Evolutionary conservation across 108 stramenopile genomes (phyloP).

Genomic region (Cyclotella baltica): DNA sequence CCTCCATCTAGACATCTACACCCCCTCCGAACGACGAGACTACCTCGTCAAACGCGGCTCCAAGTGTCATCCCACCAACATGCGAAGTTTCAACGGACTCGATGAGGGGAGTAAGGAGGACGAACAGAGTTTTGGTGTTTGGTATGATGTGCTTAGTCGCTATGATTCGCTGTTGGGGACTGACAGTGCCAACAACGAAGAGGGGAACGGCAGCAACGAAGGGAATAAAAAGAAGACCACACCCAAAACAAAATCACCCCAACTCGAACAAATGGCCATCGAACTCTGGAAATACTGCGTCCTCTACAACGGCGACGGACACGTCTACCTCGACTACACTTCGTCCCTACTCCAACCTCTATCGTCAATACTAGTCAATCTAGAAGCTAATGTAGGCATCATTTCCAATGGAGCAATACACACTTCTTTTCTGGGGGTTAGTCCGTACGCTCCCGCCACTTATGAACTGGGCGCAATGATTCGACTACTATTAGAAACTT

Average conservation of each 20-base stretch:
- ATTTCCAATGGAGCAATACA: constrained; percentile 30
- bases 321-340: constrained; percentile 42
- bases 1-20: constrained; percentile 40
- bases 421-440: constrained; percentile 47
- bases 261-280: constrained; percentile 37
- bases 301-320: constrained; percentile 51
- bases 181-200: not conserved
- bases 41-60: constrained; percentile 41
- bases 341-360: constrained; percentile 28
- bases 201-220: not conserved
- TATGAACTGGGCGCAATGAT: constrained; percentile 49
- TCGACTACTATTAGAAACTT: constrained; percentile 45
- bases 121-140: constrained; percentile 3
- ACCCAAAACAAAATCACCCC: not conserved
- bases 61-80: constrained; percentile 42
- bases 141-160: constrained; percentile 26
- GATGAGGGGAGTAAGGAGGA: constrained; percentile 9
- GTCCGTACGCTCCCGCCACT: constrained; percentile 41
- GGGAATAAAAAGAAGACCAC: not conserved
- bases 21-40: constrained; percentile 49
- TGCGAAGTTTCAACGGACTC: constrained; percentile 9
- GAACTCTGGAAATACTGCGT: constrained; percentile 56
- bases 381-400: constrained; percentile 38
- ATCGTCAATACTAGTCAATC: constrained; percentile 13
- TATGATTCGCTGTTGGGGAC: constrained; percentile 14